Conservation (phyloP, 176 grass and related monocot genomes). For the Juncus inflexus region DNA sequence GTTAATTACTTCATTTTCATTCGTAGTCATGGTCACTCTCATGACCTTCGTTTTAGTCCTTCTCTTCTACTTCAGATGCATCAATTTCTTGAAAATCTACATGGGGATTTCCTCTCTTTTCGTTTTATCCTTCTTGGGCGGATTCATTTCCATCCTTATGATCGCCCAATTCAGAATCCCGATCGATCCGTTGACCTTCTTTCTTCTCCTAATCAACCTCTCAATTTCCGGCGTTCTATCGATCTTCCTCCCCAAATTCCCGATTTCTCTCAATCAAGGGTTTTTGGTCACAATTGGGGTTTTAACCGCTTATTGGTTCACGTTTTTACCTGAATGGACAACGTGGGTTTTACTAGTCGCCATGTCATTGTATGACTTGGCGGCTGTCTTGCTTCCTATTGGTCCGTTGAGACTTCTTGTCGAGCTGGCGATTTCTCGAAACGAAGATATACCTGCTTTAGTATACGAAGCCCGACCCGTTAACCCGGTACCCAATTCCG, state of each 20-base stretch:
- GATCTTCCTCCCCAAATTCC: slow-evolving; percentile 54
- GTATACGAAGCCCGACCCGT: slow-evolving; percentile 80
- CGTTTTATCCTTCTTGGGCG: slow-evolving; percentile 63
- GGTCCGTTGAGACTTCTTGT: slow-evolving; percentile 76
- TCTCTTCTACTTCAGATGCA: slow-evolving; percentile 91
- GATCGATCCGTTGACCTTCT: slow-evolving; percentile 59
- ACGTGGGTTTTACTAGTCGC: slow-evolving; percentile 78
- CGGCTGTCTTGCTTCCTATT: slow-evolving; percentile 72
- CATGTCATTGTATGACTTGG: slow-evolving; percentile 86
- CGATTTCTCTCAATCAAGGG: slow-evolving; percentile 76
- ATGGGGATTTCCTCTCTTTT: slow-evolving; percentile 69
- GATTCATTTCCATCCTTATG: slow-evolving; percentile 58
- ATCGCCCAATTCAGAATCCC: slow-evolving; percentile 54
- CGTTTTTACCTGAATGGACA: slow-evolving; percentile 87
- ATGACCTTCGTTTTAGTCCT: slow-evolving; percentile 81
- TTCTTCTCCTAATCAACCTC: slow-evolving; percentile 67
- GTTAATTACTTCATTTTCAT: slow-evolving; percentile 46
- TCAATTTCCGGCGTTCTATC: slow-evolving; percentile 54
- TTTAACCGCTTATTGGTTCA: slow-evolving; percentile 86
- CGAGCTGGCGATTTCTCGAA: slow-evolving; percentile 71
- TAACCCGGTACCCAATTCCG: slow-evolving; percentile 39
- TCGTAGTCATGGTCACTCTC: slow-evolving; percentile 59
- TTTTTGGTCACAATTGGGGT: slow-evolving; percentile 73
- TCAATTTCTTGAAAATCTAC: slow-evolving; percentile 64
- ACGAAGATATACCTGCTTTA: slow-evolving; percentile 88